Percentiles rank a stretch among this genome's conserved stretches.
Conservation (phyloP, 495 filamentous ascomycete genomes). For the Talaromyces ruber region DNA sequence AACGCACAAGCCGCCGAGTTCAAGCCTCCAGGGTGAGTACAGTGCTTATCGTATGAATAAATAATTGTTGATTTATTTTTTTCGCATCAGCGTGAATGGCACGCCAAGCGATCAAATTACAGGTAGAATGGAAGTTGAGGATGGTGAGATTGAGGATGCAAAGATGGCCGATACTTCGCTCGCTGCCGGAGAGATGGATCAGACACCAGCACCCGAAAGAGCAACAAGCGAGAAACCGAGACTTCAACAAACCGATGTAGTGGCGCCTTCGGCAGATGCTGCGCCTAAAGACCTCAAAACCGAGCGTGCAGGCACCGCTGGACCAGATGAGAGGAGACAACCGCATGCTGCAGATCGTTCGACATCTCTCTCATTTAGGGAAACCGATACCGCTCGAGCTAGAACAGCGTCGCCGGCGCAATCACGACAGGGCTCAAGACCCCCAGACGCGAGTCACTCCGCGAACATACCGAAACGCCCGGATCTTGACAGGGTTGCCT, state of each 20-base stretch:
- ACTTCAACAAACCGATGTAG: conserved; percentile 4
- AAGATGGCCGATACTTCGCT: conserved; percentile 34
- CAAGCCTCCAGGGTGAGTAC: conserved; percentile 31
- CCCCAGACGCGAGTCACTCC: conserved; percentile 20
- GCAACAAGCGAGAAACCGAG: conserved; percentile 2
- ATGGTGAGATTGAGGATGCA: conserved; percentile 69
- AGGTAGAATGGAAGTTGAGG: conserved; percentile 55
- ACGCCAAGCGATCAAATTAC: conserved; percentile 17
- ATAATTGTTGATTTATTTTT: neutral
- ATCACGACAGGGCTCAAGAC: conserved; percentile 18
- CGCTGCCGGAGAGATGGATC: conserved; percentile 8
- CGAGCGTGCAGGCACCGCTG: neutral
- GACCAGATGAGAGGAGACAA: neutral
- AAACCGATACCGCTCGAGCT: neutral
- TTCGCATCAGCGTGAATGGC: conserved; percentile 19
- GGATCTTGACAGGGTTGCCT: conserved; percentile 22
- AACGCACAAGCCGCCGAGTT: conserved; percentile 43
- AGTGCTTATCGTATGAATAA: neutral
- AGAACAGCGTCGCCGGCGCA: conserved; percentile 12
- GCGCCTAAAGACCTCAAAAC: neutral
- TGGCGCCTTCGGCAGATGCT: conserved; percentile 9
- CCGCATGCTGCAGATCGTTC: neutral
- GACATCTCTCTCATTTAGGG: neutral
- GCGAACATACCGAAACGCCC: conserved; percentile 27
- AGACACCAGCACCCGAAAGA: conserved; percentile 5